Evolutionary conservation across 2,329 filamentous ascomycete species (phyloP), one percentile per base, ranked within the genome.

Genomic region (Xylaria sp.): DNA sequence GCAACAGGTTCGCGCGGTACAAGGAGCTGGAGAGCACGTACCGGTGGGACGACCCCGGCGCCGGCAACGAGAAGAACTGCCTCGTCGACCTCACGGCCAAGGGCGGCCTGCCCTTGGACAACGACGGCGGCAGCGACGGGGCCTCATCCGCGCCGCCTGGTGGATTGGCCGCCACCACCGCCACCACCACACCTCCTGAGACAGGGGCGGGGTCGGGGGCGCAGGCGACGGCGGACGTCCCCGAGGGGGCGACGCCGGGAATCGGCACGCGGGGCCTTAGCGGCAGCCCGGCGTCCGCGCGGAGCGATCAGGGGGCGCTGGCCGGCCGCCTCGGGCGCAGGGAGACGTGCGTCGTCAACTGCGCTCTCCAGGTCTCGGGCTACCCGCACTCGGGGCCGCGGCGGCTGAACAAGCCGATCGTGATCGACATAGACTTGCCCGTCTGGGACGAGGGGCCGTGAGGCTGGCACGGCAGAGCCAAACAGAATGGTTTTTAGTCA

Each of bases 321-420:
- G 60, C 61, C 2, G 75, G 75, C 2, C 69, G 77, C 24, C 68
- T 73, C 60, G 75, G 77, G 42, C 78, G 83, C 62, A 75, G 68
- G 55, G 88, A 93, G 74, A 94, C 90, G 1, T 92, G 86, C 67
- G 75, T 95, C 48, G 81, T 94, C 62, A 95, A 96, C 72, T 89
- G 89, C 22, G 86, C 90, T 18, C 86, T 92, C 57, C 82, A 89
- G 78, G 85, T 84, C 40, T 85, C 79, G 19, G 86, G 82, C 56
- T 87, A 84, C 72, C 87, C 87, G 45, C 85, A 88, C 59, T 64
- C 63, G 1, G 79, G 77, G 1, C 84, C 84, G 16, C 89, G 86
- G 69, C 78, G 72, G 57, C 85, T 89, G 72, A 86, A 92, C 71
- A 90, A 92, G 68, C 87, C 91, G 18, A 88, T 95, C 61, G 87